A percentile compares a stretch with the other conserved stretches of the same genome.
Conservation (phyloP, 176 grass and related monocot genomes). For the Cymbopogon citratus region DNA sequence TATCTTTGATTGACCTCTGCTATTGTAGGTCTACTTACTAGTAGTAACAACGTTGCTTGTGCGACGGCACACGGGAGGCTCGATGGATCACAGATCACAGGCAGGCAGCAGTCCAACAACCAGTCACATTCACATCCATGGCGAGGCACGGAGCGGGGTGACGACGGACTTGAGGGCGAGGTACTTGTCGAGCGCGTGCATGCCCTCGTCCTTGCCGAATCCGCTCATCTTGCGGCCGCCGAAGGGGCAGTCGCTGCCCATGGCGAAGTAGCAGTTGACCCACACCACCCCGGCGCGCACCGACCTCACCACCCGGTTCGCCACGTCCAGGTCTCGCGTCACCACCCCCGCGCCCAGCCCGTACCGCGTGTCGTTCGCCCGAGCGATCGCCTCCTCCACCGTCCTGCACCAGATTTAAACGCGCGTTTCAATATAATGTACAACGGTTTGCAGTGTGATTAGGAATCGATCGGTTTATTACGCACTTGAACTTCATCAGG, state of each 20-base stretch:
- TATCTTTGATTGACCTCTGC: no score
- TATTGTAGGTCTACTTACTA: no score
- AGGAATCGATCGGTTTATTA: background rate
- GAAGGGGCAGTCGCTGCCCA: conserved; percentile 47
- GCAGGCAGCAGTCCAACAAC: no score
- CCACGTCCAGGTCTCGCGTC: conserved; percentile 52
- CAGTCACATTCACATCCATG: conserved; percentile 41
- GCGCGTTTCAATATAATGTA: no score
- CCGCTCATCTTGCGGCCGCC: conserved; percentile 76
- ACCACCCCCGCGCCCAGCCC: conserved; percentile 51
- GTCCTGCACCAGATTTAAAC: conserved; percentile 25
- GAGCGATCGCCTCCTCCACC: conserved; percentile 59
- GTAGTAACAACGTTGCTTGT: no score
- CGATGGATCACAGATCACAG: no score
- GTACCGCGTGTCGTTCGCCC: conserved; percentile 48
- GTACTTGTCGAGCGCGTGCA: conserved; percentile 72
- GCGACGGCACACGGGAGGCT: no score
- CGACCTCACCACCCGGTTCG: conserved; percentile 56
- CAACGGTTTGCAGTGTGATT: background rate
- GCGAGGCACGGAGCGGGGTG: conserved; percentile 47
- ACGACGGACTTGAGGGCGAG: conserved; percentile 62
- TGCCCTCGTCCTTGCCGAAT: conserved; percentile 57
- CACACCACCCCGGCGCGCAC: conserved; percentile 64
- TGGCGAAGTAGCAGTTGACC: conserved; percentile 66
- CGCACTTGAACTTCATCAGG: conserved; percentile 74